These are phyloP conservation scores for Colletotrichum viniferum DNA, from an alignment of 2,329 filamentous ascomycete species.

Conservation along the genomic window DNA sequence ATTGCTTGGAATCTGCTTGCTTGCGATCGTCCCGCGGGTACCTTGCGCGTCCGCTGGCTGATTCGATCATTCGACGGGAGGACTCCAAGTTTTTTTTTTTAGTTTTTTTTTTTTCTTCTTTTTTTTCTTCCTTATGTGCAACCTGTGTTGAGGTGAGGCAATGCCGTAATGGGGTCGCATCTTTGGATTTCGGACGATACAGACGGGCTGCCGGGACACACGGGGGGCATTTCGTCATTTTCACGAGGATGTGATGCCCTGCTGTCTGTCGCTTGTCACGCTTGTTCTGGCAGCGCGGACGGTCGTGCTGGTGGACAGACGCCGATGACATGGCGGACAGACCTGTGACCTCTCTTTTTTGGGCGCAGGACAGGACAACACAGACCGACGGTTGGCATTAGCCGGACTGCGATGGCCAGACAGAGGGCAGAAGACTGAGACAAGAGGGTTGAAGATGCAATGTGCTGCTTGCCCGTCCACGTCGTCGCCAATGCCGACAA, in stretches of 20 bases:
- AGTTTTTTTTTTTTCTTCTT: background rate
- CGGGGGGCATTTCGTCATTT: background rate
- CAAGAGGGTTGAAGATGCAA: background rate
- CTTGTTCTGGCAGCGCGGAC: background rate
- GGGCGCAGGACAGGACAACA: background rate
- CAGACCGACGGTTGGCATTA: background rate
- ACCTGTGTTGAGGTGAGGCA: background rate
- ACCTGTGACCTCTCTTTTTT: background rate
- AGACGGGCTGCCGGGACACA: background rate
- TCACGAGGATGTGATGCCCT: background rate
- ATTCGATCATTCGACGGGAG: background rate
- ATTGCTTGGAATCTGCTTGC: slow-evolving; percentile 10
- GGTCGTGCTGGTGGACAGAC: background rate
- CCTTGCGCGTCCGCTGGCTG: background rate
- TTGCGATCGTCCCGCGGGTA: background rate
- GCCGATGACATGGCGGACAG: background rate
- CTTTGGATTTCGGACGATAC: background rate
- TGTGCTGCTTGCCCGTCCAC: background rate
- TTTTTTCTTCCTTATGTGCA: background rate
- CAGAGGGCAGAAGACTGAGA: background rate
- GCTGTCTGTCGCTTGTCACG: background rate
- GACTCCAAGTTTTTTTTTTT: background rate
- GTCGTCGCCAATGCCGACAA: background rate
- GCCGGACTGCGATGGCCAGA: background rate
- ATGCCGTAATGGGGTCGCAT: background rate